Evolutionary conservation across 2,329 filamentous ascomycete genomes (phyloP).

Genomic region (Scedosporium aurantiacum): DNA sequence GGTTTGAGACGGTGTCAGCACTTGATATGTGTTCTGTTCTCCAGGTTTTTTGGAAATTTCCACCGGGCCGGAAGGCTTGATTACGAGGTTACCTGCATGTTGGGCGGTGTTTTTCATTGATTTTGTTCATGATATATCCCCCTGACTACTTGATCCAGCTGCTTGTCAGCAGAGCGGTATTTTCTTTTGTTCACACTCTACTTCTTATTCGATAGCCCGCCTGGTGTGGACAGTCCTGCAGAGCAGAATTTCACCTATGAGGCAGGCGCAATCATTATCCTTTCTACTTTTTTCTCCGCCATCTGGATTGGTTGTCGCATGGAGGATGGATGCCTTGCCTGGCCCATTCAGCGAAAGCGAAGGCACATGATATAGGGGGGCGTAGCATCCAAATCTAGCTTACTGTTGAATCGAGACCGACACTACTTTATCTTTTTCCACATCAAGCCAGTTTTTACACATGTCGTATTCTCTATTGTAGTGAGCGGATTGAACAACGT

Average conservation of each 20-base stretch:
- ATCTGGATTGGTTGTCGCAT: too few species aligned
- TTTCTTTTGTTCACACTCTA: background rate
- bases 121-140: background rate
- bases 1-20: background rate
- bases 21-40: background rate
- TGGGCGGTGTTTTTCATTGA: slow-evolving; percentile 5
- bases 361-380: too few species aligned
- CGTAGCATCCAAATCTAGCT: too few species aligned
- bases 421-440: too few species aligned
- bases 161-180: background rate
- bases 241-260: background rate
- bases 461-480: too few species aligned
- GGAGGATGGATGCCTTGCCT: too few species aligned
- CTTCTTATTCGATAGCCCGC: background rate
- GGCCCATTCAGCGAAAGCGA: too few species aligned
- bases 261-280: too few species aligned
- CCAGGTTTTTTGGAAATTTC: background rate
- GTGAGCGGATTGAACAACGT: too few species aligned
- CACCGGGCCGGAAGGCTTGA: background rate
- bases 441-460: too few species aligned
- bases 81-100: slow-evolving; percentile 4
- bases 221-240: background rate
- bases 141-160: background rate
- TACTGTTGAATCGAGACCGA: too few species aligned
- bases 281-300: too few species aligned